Evolutionary conservation across 129 eudicot genomes (phyloP), one percentile per base, ranked within the genome.

Genomic region (Logfia minima): DNA sequence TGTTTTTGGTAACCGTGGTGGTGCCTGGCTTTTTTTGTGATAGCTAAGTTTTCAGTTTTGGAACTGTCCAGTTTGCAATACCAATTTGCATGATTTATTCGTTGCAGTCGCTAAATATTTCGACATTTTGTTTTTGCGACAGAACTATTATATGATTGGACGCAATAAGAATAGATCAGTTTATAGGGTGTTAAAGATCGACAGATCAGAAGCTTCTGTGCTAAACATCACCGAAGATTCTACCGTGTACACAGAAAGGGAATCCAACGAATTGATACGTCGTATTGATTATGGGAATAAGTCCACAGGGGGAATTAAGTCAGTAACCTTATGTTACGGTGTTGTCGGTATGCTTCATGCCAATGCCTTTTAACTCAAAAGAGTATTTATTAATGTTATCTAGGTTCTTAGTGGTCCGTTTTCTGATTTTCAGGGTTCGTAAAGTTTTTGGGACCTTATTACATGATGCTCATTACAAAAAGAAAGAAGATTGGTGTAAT

Each of bases 371-470:
- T 13, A 74, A 45, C 58, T 66, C 37, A 48, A 14, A 48, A 48
- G 55, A 48, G 55, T 48, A 48, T 67, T 43, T 41, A 23, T 56
- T 51, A 23, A 39, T 58, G 14, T 37, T 51, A 67, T 45, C 7
- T 22, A 62, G 43, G 52, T 62, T 16, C 76, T 88, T 28, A 77
- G 64, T 48, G 10, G 39, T 58, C 39, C 81, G 75, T 58, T 72
- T 56, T 75, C 16, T 80, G 31, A 58, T 75, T 76, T 13, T 80
- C 9, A 95, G 99, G 99, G 16, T 95, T 95, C 70, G 45, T 95
- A 61, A 95, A 91, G 84, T 91, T 95, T 83, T 78, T 95, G 90
- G 99, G 99, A 76, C 99, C 99, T 58, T 89, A 91, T 82, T 92
- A 95, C 88, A 85, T 91, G 96, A 85, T 95, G 56, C 85, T 95